A percentile compares a stretch with the other conserved stretches of the same genome.
These are phyloP conservation scores for Fusarium sp. DNA, from an alignment of 2,329 filamentous ascomycete genomes.

Conservation along the genomic window DNA sequence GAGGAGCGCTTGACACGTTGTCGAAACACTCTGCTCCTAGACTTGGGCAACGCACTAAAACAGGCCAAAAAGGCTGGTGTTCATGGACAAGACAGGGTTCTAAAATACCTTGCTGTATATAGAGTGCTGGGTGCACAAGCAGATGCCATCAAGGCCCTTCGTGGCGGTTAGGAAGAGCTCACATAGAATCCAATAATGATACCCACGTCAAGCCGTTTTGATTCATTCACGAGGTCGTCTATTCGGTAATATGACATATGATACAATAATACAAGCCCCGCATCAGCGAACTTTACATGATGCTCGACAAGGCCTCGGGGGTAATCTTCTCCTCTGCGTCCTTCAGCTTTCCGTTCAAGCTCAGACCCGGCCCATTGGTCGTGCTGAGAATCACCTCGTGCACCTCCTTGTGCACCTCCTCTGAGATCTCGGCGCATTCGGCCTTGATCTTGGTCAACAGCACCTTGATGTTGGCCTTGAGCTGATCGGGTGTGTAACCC, in stretches of 20 bases:
- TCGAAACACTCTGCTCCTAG: conserved; percentile 67
- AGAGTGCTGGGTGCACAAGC: conserved; percentile 63
- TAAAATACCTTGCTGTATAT: conserved; percentile 67
- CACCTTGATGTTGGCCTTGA: conserved; percentile 85
- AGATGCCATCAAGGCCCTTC: conserved; percentile 64
- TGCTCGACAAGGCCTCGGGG: conserved; percentile 63
- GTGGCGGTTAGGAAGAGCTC: conserved; percentile 50
- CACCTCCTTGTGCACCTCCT: conserved; percentile 58
- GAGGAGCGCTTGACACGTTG: conserved; percentile 66
- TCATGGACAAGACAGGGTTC: conserved; percentile 57
- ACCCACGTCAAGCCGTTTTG: conserved; percentile 39
- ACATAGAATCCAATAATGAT: conserved; percentile 44
- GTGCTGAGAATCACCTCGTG: conserved; percentile 83
- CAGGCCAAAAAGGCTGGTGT: conserved; percentile 58
- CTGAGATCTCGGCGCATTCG: conserved; percentile 79
- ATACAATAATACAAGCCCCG: conserved; percentile 52
- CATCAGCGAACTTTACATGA: conserved; percentile 59
- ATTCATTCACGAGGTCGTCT: conserved; percentile 32
- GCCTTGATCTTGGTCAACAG: conserved; percentile 82
- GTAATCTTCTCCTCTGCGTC: conserved; percentile 69
- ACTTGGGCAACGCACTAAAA: conserved; percentile 63
- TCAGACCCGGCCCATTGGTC: conserved; percentile 88
- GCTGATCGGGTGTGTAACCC: conserved; percentile 86
- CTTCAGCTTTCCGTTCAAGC: conserved; percentile 82
- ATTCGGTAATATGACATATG: conserved; percentile 51